Percentiles rank a stretch among this genome's conserved stretches.
These are phyloP conservation scores for Aureobasidium sp. DNA, from an alignment of 2,329 filamentous ascomycete species.

Conservation along the genomic window DNA sequence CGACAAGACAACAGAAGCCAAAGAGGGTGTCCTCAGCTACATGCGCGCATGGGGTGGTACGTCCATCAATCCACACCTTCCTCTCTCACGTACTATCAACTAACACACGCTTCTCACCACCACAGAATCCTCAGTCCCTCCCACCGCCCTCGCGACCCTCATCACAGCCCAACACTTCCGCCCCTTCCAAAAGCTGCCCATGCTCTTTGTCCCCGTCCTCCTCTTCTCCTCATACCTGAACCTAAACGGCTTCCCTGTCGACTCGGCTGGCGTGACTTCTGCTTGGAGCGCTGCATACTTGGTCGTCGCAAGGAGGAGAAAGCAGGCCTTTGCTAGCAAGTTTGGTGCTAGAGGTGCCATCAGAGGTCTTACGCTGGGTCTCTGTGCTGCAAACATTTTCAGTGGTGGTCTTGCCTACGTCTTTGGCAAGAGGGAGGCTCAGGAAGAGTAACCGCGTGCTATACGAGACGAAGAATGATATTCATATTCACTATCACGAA, in stretches of 20 bases:
- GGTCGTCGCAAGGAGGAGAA: conserved; percentile 54
- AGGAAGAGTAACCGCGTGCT: conserved; percentile 17
- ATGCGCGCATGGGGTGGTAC: conserved; percentile 48
- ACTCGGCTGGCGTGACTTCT: conserved; percentile 56
- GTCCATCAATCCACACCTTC: conserved; percentile 26
- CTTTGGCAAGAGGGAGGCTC: conserved; percentile 39
- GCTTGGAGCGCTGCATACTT: conserved; percentile 61
- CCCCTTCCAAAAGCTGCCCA: conserved; percentile 59
- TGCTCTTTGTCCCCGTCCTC: conserved; percentile 60
- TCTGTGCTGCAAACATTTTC: conserved; percentile 46
- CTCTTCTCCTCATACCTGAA: conserved; percentile 62
- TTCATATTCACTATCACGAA: neutral
- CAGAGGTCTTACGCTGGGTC: conserved; percentile 45
- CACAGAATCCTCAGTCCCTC: conserved; percentile 52
- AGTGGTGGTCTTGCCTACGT: conserved; percentile 47
- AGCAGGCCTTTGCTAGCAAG: conserved; percentile 40
- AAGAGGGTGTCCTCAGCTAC: conserved; percentile 38
- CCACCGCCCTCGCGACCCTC: conserved; percentile 58
- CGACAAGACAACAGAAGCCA: conserved; percentile 29
- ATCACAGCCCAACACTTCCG: conserved; percentile 59
- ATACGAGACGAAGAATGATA: neutral
- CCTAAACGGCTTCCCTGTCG: conserved; percentile 54
- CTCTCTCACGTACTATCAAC: neutral
- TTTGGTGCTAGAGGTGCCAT: conserved; percentile 46
- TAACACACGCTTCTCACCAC: neutral